These are phyloP conservation scores for Biscogniauxia marginata DNA, from an alignment of 2,329 filamentous ascomycete species.

Conservation along the genomic window DNA sequence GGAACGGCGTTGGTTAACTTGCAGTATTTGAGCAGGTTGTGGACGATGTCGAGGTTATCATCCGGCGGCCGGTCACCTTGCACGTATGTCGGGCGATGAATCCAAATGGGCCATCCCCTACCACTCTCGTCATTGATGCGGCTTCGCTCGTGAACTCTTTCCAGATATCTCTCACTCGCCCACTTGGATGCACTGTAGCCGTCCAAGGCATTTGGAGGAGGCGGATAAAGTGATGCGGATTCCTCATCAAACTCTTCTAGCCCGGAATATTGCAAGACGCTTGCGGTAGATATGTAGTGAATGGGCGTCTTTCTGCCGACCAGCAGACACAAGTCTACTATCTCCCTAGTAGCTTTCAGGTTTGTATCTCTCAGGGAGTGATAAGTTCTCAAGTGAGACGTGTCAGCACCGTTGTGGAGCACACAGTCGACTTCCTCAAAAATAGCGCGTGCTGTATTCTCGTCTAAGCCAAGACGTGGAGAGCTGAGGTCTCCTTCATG, in stretches of 20 bases:
- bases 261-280: constrained; percentile 11
- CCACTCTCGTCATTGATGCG: too few species aligned
- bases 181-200: constrained; percentile 28
- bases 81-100: too few species aligned
- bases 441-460: constrained; percentile 2
- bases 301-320: constrained; percentile 30
- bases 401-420: constrained; percentile 49
- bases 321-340: constrained; percentile 1
- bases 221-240: constrained; percentile 7
- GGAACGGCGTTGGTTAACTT: too few species aligned
- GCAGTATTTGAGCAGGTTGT: too few species aligned
- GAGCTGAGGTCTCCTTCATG: constrained; percentile 5
- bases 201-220: constrained; percentile 10
- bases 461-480: constrained; percentile 3
- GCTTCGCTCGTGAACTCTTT: too few species aligned
- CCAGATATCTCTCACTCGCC: constrained; percentile 25
- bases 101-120: too few species aligned
- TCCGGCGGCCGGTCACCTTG: too few species aligned
- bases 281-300: constrained; percentile 37
- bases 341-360: constrained; percentile 33
- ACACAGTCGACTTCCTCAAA: constrained; percentile 40
- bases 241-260: neutral
- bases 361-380: constrained; percentile 33
- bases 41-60: too few species aligned
- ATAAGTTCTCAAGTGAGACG: constrained; percentile 38